These are phyloP conservation scores for Carpinus viminea DNA, from an alignment of 306 rosid genomes.

Conservation along the genomic window DNA sequence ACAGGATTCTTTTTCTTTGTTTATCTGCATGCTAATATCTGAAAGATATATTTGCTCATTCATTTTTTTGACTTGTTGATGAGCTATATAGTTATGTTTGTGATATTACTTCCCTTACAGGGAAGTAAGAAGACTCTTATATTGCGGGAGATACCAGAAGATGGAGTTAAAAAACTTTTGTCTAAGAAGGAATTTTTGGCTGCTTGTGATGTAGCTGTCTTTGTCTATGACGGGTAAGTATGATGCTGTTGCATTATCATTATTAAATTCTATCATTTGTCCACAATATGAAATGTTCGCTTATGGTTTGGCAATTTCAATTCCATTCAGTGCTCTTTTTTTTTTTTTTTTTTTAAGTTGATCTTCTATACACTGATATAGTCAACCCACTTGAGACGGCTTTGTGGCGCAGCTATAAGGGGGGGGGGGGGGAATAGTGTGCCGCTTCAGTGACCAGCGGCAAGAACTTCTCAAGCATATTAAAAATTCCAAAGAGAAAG, in stretches of 20 bases:
- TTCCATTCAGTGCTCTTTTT: background rate
- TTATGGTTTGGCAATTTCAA: background rate
- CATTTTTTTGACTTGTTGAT: background rate
- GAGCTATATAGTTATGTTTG: constrained; percentile 34
- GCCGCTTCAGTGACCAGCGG: no score
- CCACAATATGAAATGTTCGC: background rate
- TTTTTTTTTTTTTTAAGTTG: no score
- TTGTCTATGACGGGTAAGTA: constrained; percentile 80
- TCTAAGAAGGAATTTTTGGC: constrained; percentile 72
- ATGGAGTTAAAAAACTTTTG: constrained; percentile 46
- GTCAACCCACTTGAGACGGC: background rate
- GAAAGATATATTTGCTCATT: background rate
- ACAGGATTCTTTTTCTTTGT: background rate
- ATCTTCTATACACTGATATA: background rate
- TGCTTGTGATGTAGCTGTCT: constrained; percentile 85
- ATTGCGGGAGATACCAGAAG: constrained; percentile 90
- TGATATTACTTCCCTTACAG: constrained; percentile 38
- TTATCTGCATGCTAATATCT: background rate
- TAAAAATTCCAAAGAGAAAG: no score
- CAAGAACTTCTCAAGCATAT: no score
- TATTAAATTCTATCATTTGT: constrained; percentile 6
- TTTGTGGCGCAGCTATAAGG: background rate
- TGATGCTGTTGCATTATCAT: background rate
- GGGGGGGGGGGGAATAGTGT: no score
- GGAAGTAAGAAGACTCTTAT: constrained; percentile 75